These are phyloP conservation scores for Plantago lanceolata DNA, from an alignment of 305 asterid species.

Conservation along the genomic window DNA sequence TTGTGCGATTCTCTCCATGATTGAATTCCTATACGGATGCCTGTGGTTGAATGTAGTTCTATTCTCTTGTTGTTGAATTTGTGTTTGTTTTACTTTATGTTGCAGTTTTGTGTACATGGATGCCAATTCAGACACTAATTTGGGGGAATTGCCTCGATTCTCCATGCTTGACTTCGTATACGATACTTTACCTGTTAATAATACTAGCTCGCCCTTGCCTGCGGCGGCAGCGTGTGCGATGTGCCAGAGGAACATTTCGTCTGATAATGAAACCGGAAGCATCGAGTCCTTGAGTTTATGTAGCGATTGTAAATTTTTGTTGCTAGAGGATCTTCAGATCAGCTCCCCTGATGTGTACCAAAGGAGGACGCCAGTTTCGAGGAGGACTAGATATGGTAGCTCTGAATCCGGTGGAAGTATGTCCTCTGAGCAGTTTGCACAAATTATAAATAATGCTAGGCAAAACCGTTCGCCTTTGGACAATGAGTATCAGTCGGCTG, in stretches of 20 bases:
- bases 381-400: constrained; percentile 51
- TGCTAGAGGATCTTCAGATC: constrained; percentile 59
- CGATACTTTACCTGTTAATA: constrained; percentile 26
- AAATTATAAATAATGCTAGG: constrained; percentile 46
- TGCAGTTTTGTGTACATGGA: constrained; percentile 47
- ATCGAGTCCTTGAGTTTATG: constrained; percentile 47
- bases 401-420: constrained; percentile 60
- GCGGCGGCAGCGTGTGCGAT: constrained; percentile 52
- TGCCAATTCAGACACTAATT: constrained; percentile 34
- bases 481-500: constrained; percentile 41
- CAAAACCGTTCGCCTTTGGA: constrained; percentile 41
- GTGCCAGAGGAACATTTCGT: constrained; percentile 45
- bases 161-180: constrained; percentile 25
- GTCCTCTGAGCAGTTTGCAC: constrained; percentile 57
- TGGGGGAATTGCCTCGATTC: constrained; percentile 37
- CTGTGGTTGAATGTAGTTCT: constrained; percentile 3
- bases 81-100: constrained; percentile 9
- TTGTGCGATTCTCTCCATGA: no score
- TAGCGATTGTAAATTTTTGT: constrained; percentile 73
- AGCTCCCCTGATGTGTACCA: constrained; percentile 44
- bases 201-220: constrained; percentile 19
- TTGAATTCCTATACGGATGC: no score
- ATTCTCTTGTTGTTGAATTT: not conserved
- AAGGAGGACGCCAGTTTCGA: constrained; percentile 31
- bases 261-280: constrained; percentile 42